Percentiles rank a stretch among this genome's conserved stretches.
These are phyloP conservation scores for Penicillium vulpinum DNA, from an alignment of 2,329 filamentous ascomycete species.

Conservation along the genomic window DNA sequence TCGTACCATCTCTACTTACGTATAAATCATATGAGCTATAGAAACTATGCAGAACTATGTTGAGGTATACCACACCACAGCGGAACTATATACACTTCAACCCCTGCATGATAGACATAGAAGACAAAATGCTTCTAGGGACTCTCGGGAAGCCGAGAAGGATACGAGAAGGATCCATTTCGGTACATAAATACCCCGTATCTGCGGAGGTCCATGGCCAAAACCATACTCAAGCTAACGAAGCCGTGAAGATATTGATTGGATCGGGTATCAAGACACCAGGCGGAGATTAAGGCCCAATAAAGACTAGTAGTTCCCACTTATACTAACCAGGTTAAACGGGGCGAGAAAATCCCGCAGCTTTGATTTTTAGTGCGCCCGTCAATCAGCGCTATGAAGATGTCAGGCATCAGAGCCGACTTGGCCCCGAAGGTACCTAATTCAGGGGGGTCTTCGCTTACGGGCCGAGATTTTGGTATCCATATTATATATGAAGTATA, in stretches of 20 bases:
- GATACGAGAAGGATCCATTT: neutral
- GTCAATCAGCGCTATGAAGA: neutral
- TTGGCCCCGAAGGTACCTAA: neutral
- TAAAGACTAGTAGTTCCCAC: neutral
- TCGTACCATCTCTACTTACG: neutral
- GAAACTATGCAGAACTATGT: neutral
- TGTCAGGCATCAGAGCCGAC: neutral
- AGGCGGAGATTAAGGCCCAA: neutral
- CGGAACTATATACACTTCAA: neutral
- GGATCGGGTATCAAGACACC: neutral
- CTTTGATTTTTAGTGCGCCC: neutral
- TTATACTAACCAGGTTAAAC: neutral
- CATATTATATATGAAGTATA: too few relatives aligned
- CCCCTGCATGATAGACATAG: neutral
- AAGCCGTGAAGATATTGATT: neutral
- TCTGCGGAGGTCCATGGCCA: neutral
- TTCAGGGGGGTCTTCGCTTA: neutral
- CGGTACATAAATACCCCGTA: neutral
- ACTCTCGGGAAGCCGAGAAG: conserved; percentile 4
- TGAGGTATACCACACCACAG: neutral
- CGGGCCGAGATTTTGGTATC: neutral
- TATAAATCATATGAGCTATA: too few relatives aligned
- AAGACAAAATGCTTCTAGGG: neutral
- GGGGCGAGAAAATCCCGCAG: conserved; percentile 1
- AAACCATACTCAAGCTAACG: neutral